Conservation (phyloP, 148 eudicot species). For the Arctostaphylos glauca region DNA sequence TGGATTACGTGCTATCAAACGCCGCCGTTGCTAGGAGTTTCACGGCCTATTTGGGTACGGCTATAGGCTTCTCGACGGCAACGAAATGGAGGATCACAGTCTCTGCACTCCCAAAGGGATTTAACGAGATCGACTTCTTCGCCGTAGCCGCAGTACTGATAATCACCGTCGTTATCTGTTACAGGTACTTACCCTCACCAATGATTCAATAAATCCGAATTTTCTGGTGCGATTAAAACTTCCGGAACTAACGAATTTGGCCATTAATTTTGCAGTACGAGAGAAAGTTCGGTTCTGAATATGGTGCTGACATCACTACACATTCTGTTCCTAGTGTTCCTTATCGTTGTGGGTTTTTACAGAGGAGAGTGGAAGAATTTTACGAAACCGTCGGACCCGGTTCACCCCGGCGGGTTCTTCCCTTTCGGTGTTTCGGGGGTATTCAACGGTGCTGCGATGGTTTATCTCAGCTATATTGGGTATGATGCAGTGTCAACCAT, state of each 20-base stretch:
- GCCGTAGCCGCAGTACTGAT: constrained; percentile 69
- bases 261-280: constrained; percentile 41
- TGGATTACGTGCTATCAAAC: constrained; percentile 79
- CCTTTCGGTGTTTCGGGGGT: constrained; percentile 77
- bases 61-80: constrained; percentile 56
- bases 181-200: constrained; percentile 51
- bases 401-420: constrained; percentile 57
- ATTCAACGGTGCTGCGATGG: constrained; percentile 85
- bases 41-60: constrained; percentile 69
- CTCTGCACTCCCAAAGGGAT: constrained; percentile 62
- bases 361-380: constrained; percentile 67
- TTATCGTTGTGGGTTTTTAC: constrained; percentile 68
- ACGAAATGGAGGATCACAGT: constrained; percentile 58
- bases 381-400: constrained; percentile 52
- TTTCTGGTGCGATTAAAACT: not conserved
- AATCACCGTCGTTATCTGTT: constrained; percentile 78
- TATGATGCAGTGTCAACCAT: constrained; percentile 95
- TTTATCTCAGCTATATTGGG: constrained; percentile 82
- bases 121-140: constrained; percentile 75
- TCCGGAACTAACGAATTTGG: not conserved
- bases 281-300: constrained; percentile 81
- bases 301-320: constrained; percentile 64
- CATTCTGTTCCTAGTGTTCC: constrained; percentile 65
- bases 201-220: not conserved
- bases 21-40: constrained; percentile 88